Evolutionary conservation across 75 land plant genomes (phyloP).

Genomic region (Ceratopteris richardii): DNA sequence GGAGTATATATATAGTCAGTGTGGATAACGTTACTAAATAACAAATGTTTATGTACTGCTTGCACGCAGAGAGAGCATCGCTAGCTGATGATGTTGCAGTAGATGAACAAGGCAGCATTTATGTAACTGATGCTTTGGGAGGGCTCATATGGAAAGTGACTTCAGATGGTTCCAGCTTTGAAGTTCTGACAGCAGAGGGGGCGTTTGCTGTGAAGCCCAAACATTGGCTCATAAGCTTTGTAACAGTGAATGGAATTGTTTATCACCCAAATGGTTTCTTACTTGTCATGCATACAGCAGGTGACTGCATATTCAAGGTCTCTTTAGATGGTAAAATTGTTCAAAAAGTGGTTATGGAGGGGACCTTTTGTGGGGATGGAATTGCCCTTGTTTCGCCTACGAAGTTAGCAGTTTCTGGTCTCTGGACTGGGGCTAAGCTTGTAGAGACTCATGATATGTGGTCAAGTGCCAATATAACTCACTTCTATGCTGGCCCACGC

Average conservation of each 20-base stretch:
- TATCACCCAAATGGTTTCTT: slow-evolving; percentile 62
- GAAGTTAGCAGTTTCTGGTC: slow-evolving; percentile 35
- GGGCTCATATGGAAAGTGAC: slow-evolving; percentile 63
- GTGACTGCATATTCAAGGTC: slow-evolving; percentile 42
- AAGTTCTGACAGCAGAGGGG: slow-evolving; percentile 18
- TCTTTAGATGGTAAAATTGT: slow-evolving; percentile 8
- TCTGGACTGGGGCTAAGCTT: slow-evolving; percentile 34
- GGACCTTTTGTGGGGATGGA: slow-evolving; percentile 39
- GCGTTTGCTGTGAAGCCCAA: slow-evolving; percentile 38
- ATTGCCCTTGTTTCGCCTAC: slow-evolving; percentile 43
- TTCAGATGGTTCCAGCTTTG: slow-evolving; percentile 24
- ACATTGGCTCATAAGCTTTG: slow-evolving; percentile 7
- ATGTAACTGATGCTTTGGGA: slow-evolving; percentile 46
- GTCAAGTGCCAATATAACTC: slow-evolving; percentile 37
- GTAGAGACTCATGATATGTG: slow-evolving; percentile 62
- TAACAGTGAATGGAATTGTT: slow-evolving; percentile 56
- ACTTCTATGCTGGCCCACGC: slow-evolving; percentile 28
- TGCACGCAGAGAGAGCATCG: slow-evolving; percentile 20
- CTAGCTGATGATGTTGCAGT: slow-evolving; percentile 68
- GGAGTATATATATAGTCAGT: too few species aligned
- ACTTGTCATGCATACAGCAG: slow-evolving; percentile 37
- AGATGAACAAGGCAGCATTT: slow-evolving; percentile 49
- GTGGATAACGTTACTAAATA: too few species aligned
- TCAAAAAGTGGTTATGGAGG: slow-evolving; percentile 7
- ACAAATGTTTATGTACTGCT: neutral